These are phyloP conservation scores for Polysphondylium violaceum DNA, from an alignment of 78 protist genomes.

Conservation along the genomic window DNA sequence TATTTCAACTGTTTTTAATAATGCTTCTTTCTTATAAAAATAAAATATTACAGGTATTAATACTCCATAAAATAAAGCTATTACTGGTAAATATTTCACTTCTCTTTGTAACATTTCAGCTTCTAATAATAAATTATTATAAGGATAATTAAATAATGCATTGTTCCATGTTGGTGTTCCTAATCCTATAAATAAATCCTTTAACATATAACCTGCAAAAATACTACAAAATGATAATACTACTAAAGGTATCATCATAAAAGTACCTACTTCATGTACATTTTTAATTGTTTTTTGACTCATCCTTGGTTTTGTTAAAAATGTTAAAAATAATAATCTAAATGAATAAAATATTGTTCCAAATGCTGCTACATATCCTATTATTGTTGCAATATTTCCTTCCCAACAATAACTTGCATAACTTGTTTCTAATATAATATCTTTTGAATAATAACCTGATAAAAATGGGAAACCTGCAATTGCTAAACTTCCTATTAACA, in stretches of 20 bases:
- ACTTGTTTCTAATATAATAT: conserved; percentile 23
- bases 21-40: background rate
- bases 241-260: conserved; percentile 18
- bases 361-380: conserved; percentile 33
- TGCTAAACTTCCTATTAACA: too few relatives aligned
- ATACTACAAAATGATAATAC: conserved; percentile 15
- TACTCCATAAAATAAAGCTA: background rate
- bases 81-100: conserved; percentile 13
- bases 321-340: conserved; percentile 17
- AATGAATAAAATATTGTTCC: conserved; percentile 25
- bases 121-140: conserved; percentile 11
- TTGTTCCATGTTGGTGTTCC: conserved; percentile 15
- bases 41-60: background rate
- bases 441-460: conserved; percentile 16
- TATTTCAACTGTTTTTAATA: background rate
- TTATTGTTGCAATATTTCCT: conserved; percentile 10
- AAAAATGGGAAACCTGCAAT: too few relatives aligned
- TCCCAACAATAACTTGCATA: conserved; percentile 26
- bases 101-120: conserved; percentile 19
- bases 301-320: conserved; percentile 20
- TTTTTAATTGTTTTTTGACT: background rate
- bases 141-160: conserved; percentile 1
- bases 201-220: conserved; percentile 11
- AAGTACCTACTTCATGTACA: conserved; percentile 27
- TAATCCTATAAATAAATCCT: conserved; percentile 27